Base-by-base conservation (phyloP, 306 rosid species). In the Adenanthera pavonina region DNA sequence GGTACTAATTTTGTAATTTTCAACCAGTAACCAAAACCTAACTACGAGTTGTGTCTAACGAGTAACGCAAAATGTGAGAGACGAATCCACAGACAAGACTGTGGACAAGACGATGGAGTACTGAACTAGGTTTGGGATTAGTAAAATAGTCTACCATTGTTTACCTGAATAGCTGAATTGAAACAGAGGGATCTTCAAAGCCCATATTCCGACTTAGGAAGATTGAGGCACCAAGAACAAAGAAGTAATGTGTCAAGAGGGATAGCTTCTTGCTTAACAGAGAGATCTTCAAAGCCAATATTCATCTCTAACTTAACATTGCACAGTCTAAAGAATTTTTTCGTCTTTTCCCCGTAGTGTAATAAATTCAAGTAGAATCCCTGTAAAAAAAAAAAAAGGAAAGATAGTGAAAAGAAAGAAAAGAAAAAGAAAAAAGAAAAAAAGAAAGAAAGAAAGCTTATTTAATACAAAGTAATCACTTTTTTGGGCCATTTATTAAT, bases 21-120 rank as follows among this genome's bases (percentile, higher is more conserved):
- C 17, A 81, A 40, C 10, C 40, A 70, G 54, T 25, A 19, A 70
- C 0, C 3, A 30, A 38, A 33, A 54, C 12, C 43, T 4, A 35
- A 8, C 25, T 6, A 69, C 3, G 48, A 4, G 6, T 5, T 47
- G 17, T 8, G 17, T 53, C 40, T 6, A 69, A 72, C 49, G 14
- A 52, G 34, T 6, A 59, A 72, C 48, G 14, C 34, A 25, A 47
- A 36, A 6, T 71, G 76, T 48, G 52, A 30, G 74, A 69, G 66
- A 81, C 92, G 71, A 85, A 95, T 97, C 97, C 97, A 71, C 87
- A 90, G 43, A 91, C 77, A 49, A 80, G 85, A 85, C 89, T 15
- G 79, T 80, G 1, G 84, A 91, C 84, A 90, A 56, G 86, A 92
- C 97, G 80, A 52, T 16, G 20, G 59, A 16, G 17, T 15, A 1